Evolutionary conservation across 768 basidiomycete genomes (phyloP).

Genomic region (Lactifluus echinatus): DNA sequence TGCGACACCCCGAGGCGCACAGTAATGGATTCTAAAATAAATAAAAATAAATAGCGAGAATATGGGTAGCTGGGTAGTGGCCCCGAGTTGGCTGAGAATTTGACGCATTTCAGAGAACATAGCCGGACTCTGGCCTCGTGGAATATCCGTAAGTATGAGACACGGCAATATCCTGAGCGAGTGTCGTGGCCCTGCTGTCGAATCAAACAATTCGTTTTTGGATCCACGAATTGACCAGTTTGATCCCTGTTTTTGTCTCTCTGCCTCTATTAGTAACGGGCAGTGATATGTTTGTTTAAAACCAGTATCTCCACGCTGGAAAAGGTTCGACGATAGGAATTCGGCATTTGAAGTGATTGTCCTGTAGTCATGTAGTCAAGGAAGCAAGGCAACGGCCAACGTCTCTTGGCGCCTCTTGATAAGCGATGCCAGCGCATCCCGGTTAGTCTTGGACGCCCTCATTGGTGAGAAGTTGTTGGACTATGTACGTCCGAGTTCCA

Average conservation of each 20-base stretch:
- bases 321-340: neutral
- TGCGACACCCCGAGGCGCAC: no score
- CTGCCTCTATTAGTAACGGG: neutral
- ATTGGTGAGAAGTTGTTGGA: neutral
- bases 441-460: neutral
- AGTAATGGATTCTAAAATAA: no score
- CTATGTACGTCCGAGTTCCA: no score
- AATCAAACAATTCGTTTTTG: neutral
- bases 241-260: neutral
- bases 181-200: neutral
- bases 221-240: neutral
- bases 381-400: neutral
- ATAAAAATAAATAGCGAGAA: neutral
- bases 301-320: neutral
- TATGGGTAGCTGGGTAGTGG: neutral
- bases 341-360: neutral
- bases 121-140: neutral
- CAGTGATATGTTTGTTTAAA: neutral
- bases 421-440: neutral
- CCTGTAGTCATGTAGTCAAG: neutral
- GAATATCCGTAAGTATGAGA: neutral
- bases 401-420: neutral
- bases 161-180: neutral
- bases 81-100: neutral
- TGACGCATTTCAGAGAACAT: neutral